Conservation (phyloP, 345 rosid species). For the Arabidopsis thaliana region TAIR10.1 NC_003074.8:22079001-22079500, state of each 20-base stretch:
- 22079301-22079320: slow-evolving; percentile 88
- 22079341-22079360: slow-evolving; percentile 73
- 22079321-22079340: slow-evolving; percentile 77
- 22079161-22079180: neutral
- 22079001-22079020: too few relatives aligned
- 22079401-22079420: slow-evolving; percentile 77
- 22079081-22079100: slow-evolving; percentile 8
- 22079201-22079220: slow-evolving; percentile 4
- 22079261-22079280: neutral
- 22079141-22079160: neutral
- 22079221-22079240: slow-evolving; percentile 25
- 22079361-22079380: slow-evolving; percentile 68
- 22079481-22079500: slow-evolving; percentile 87
- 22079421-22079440: slow-evolving; percentile 73
- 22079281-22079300: slow-evolving; percentile 73
- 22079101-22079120: neutral
- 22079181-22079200: neutral
- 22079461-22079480: slow-evolving; percentile 63
- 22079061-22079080: slow-evolving; percentile 1
- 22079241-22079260: slow-evolving; percentile 14
- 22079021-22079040: neutral
- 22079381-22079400: slow-evolving; percentile 54
- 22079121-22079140: neutral
- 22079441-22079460: slow-evolving; percentile 73
- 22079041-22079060: neutral